Evolutionary conservation across 192 early-diverging fungal species (phyloP).

Genomic region (Chytriomyces sp.): DNA sequence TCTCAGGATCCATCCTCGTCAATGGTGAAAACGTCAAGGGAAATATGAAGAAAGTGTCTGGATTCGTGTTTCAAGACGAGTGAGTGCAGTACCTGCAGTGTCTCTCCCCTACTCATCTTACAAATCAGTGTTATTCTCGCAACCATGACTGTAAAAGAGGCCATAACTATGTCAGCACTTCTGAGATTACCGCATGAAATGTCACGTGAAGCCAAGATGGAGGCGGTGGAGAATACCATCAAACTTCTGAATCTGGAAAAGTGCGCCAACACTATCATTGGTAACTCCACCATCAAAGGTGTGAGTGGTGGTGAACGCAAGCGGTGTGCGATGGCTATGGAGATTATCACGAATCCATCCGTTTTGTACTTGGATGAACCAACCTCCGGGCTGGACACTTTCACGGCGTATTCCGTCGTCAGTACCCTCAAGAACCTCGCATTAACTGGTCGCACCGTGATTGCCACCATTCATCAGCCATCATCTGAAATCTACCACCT

Average conservation of each 20-base stretch:
- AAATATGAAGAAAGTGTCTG: constrained; percentile 56
- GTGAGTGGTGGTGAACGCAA: constrained; percentile 77
- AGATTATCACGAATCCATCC: constrained; percentile 65
- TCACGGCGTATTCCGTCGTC: constrained; percentile 49
- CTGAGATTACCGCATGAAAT: constrained; percentile 54
- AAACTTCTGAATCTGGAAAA: constrained; percentile 66
- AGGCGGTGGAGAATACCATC: constrained; percentile 57
- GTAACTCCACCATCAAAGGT: constrained; percentile 63
- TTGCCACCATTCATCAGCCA: constrained; percentile 52
- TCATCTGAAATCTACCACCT: constrained; percentile 63
- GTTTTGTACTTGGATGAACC: constrained; percentile 73
- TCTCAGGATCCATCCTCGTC: constrained; percentile 57
- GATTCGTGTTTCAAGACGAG: constrained; percentile 63
- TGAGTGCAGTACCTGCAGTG: neutral
- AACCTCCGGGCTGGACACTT: constrained; percentile 63
- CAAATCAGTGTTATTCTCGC: constrained; percentile 42
- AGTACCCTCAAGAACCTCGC: constrained; percentile 52
- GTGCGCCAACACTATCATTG: constrained; percentile 68
- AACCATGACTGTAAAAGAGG: constrained; percentile 76
- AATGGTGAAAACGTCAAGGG: constrained; percentile 59
- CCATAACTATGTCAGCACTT: constrained; percentile 69
- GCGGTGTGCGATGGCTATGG: constrained; percentile 72
- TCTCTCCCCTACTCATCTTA: neutral
- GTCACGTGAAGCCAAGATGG: constrained; percentile 41
- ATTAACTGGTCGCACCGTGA: constrained; percentile 44